These are phyloP conservation scores for Zangia roseola DNA, from an alignment of 768 basidiomycete genomes.

Conservation along the genomic window DNA sequence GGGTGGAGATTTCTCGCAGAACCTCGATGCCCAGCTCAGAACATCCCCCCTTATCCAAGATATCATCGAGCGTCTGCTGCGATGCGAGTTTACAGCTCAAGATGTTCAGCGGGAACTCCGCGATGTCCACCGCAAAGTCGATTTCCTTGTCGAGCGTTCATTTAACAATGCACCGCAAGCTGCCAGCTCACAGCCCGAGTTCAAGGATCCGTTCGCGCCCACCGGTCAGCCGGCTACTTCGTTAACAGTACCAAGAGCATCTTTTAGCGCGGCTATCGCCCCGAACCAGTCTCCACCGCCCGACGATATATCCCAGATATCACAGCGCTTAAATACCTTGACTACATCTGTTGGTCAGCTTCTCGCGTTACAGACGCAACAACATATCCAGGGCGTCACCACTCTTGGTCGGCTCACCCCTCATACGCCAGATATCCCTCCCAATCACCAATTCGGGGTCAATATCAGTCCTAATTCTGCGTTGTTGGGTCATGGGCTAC, in stretches of 20 bases:
- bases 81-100: constrained; percentile 66
- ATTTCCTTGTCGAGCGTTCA: constrained; percentile 69
- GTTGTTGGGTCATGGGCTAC: constrained; percentile 57
- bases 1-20: constrained; percentile 44
- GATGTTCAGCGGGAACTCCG: constrained; percentile 74
- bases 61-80: constrained; percentile 68
- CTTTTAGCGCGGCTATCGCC: constrained; percentile 63
- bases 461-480: constrained; percentile 37
- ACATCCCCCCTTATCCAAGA: constrained; percentile 74
- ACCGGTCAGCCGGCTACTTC: constrained; percentile 33
- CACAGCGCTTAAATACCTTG: constrained; percentile 74
- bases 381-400: constrained; percentile 51
- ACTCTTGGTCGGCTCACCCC: constrained; percentile 33
- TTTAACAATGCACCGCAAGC: constrained; percentile 31
- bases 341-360: constrained; percentile 86
- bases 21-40: constrained; percentile 73
- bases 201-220: constrained; percentile 77
- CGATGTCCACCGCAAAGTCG: constrained; percentile 76
- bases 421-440: constrained; percentile 45
- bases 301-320: constrained; percentile 75
- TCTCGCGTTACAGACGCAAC: constrained; percentile 76
- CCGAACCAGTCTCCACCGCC: constrained; percentile 66
- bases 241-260: constrained; percentile 54
- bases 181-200: constrained; percentile 58
- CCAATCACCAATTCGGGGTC: constrained; percentile 39